Evolutionary conservation across 139 green algal genomes (phyloP).

Genomic region (Monoraphidium neglectum): DNA sequence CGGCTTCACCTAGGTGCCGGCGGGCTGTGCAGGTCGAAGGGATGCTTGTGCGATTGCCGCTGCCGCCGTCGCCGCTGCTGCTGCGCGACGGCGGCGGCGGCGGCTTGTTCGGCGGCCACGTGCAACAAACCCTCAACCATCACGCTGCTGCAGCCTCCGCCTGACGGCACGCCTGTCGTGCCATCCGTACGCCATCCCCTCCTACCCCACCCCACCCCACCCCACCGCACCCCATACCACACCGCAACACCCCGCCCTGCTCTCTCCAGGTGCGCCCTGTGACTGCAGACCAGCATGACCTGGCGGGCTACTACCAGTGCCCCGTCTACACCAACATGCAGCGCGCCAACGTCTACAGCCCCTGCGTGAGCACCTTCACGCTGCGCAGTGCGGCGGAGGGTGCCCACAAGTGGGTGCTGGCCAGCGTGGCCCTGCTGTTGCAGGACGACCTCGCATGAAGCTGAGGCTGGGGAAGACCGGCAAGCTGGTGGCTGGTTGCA

Average conservation of each 20-base stretch:
- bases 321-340: slow-evolving; percentile 94
- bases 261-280: slow-evolving; percentile 66
- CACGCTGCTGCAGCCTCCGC: too few relatives aligned
- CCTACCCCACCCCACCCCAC: too few relatives aligned
- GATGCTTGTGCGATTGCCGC: too few relatives aligned
- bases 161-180: background rate
- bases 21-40: too few relatives aligned
- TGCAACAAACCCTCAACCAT: too few relatives aligned
- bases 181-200: background rate
- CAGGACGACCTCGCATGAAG: slow-evolving; percentile 70
- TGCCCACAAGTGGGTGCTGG: slow-evolving; percentile 80
- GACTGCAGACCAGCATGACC: slow-evolving; percentile 71
- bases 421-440: slow-evolving; percentile 78
- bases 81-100: background rate
- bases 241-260: too few relatives aligned
- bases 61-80: too few relatives aligned
- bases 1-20: too few relatives aligned
- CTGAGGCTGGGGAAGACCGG: too few relatives aligned
- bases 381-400: slow-evolving; percentile 67
- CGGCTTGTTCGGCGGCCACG: too few relatives aligned
- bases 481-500: too few relatives aligned
- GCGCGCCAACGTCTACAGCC: slow-evolving; percentile 86
- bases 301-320: slow-evolving; percentile 75
- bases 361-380: slow-evolving; percentile 78
- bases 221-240: background rate